Evolutionary conservation across 352 stramenopile genomes (phyloP), one percentile per base, ranked within the genome.

Genomic region (Globisporangium nunn): DNA sequence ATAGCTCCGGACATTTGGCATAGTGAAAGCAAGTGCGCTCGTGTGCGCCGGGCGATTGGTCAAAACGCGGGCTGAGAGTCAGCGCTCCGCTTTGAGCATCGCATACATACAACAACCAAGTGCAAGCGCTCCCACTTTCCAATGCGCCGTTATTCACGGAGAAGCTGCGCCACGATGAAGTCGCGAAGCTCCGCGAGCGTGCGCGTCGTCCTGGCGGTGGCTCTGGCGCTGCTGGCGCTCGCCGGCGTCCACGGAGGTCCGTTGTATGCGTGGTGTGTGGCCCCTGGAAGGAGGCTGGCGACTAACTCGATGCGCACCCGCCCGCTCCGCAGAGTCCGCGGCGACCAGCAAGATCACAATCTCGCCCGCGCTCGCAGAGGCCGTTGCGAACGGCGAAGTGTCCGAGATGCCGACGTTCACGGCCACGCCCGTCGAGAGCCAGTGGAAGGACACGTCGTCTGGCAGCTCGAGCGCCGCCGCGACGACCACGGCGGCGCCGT

Each of bases 321-420:
- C 23, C 35, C 39, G 11, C 23, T 50, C 23, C 8, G n/a, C 28
- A 55, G 50, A 39, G 35, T 45, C 35, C 11, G 35, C 40, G n/a
- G 33, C 10, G 2, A 43, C n/a, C n/a, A n/a, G 31, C 41, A 62
- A 62, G 50, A 63, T 63, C 33, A 63, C 58, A 12, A 15, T 46
- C 29, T 63, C 58, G 28, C 58, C 58, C 8, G 50, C 33, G 6
- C 43, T 63, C 14, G 33, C 30, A 8, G 58, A 63, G 46, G 50
- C 58, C 8, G 49, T 63, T 35, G 44, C 31, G 23, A 63, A 43
- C 29, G 58, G 58, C n/a, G 58, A 63, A 6, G 47, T 58, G 31
- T 30, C 23, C 14, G 31, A 43, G 18, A 12, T 33, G 14, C 30
- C 58, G 4, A 43, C 52, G 50, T 57, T 58, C 44, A 58, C 58